Base-by-base conservation (phyloP, 306 rosid genomes). In the Spatholobus suberectus region DNA sequence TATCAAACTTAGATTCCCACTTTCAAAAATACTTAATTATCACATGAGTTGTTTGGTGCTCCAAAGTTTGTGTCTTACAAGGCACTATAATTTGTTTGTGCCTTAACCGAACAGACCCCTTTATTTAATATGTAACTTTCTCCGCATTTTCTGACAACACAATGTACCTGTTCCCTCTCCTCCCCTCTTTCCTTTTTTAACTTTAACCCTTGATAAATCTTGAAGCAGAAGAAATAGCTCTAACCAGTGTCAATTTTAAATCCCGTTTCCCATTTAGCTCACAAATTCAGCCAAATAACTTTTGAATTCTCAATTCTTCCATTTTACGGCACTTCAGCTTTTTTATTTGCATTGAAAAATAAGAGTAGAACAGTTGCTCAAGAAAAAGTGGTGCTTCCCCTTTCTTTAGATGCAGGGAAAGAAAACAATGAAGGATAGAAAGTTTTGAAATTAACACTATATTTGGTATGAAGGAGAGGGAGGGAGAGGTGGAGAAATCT, bases 41-140 rank as follows among this genome's bases (percentile, higher is more conserved):
- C 26, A 29, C 63, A 13, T 29, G 34, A 44, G n/a, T 62, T 27
- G 62, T 63, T 77, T 78, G 35, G 62, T 46, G 73, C 65, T 78
- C 11, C 78, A 29, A n/a, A 20, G 20, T 12, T 44, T 3, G 37
- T 77, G 49, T 44, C 71, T 77, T 77, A 4, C 38, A 77, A 47
- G 51, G 0, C 62, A 47, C 62, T 21, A 32, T 18, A 29, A 18
- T 8, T 17, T 37, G 1, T 62, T 38, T 76, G 20, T 58, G 43
- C 58, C 70, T 59, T 37, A 43, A 8, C 29, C 80, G 0, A 61
- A n/a, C 73, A 6, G 24, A 10, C 58, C 58, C 9, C 70, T 59
- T 55, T 58, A 3, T 76, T 67, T 57, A 65, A 6, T n/a, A 1
- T 44, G 47, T 65, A 21, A 47, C 82, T 77, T 63, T 65, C 40